Percentiles rank a stretch among this genome's conserved stretches.
These are phyloP conservation scores for Phytophthora palmivora DNA, from an alignment of 352 stramenopile species.

Conservation along the genomic window DNA sequence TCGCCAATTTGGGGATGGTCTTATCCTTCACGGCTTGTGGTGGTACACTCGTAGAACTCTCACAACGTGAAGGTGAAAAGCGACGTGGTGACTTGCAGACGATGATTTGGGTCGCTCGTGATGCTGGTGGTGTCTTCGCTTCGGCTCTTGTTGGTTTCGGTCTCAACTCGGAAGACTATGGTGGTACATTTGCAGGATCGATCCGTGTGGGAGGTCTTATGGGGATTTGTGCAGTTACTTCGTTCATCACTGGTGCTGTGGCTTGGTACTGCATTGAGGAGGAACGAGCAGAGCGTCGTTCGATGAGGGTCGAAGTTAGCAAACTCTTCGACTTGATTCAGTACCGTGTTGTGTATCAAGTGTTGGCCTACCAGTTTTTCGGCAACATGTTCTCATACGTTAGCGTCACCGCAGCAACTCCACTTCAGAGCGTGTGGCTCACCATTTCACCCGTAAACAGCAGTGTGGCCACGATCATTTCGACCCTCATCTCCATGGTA, in stretches of 20 bases:
- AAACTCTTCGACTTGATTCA: constrained; percentile 66
- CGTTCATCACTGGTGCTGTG: constrained; percentile 42
- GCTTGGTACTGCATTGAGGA: constrained; percentile 67
- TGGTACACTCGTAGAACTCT: constrained; percentile 64
- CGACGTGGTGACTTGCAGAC: constrained; percentile 62
- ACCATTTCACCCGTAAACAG: constrained; percentile 55
- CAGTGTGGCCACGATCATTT: constrained; percentile 44
- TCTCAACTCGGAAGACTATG: constrained; percentile 64
- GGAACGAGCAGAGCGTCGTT: constrained; percentile 29
- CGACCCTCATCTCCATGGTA: constrained; percentile 40
- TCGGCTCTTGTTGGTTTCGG: constrained; percentile 61
- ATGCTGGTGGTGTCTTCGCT: constrained; percentile 47
- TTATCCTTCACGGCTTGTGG: constrained; percentile 56
- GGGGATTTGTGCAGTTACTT: constrained; percentile 43
- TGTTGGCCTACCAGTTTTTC: constrained; percentile 67
- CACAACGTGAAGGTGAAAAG: constrained; percentile 60
- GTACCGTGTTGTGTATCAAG: constrained; percentile 59
- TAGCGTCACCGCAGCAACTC: constrained; percentile 46
- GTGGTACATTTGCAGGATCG: constrained; percentile 53
- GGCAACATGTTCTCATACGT: constrained; percentile 61
- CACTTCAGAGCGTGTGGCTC: constrained; percentile 56
- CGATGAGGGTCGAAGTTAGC: constrained; percentile 28
- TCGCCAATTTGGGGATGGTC: constrained; percentile 65
- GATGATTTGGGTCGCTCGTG: constrained; percentile 57
- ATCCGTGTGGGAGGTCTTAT: constrained; percentile 66